Base-by-base conservation (phyloP, 2,329 filamentous ascomycete species). In the Teratosphaeria epicoccoides region DNA sequence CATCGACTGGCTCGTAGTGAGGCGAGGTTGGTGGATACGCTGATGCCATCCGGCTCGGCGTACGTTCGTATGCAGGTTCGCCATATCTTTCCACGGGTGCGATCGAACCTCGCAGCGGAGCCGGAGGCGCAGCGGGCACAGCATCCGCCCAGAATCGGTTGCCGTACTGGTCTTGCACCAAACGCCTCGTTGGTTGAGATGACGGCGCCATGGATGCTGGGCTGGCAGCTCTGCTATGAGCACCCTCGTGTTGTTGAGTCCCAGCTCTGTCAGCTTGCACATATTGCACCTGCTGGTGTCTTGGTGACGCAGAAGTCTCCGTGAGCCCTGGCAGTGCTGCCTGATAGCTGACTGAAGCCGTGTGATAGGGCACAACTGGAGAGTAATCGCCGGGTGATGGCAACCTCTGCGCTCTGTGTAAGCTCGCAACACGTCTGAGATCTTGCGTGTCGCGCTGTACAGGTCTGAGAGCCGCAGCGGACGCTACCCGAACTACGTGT, bases 81-180 rank as follows among this genome's bases (percentile, higher is more conserved):
- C 48, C 43, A 22, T 55, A 49, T 47, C 55, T 51, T 28, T 60
- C 61, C 33, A 60, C 49, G 11, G 63, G 64, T 4, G 76, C 78
- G 14, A 77, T 72, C 6, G 80, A 82, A 47, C 78, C 78, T 46
- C 78, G 50, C 26, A 65, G 50, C 3, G 24, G 24, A 1, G 33
- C 20, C 1, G 40, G 24, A 11, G 59, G 51, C 14, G 50, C 56
- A 14, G 70, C 66, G 11, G 67, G 63, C 33, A 72, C 66, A 5
- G 77, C 68, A 43, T 75, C 73, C 56, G 81, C 79, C 55, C 80
- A 80, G 70, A 90, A 96, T 65, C 88, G 82, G 65, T 87, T 87
- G 40, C 89, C 89, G 68, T 83, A 87, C 55, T 87, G 82, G 69
- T 96, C 90, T 50, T 94, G 76, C 28, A 95, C 76, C 56, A 95